Conservation (phyloP, 805 yeast genomes). For the Kuraishia hungarica region DNA sequence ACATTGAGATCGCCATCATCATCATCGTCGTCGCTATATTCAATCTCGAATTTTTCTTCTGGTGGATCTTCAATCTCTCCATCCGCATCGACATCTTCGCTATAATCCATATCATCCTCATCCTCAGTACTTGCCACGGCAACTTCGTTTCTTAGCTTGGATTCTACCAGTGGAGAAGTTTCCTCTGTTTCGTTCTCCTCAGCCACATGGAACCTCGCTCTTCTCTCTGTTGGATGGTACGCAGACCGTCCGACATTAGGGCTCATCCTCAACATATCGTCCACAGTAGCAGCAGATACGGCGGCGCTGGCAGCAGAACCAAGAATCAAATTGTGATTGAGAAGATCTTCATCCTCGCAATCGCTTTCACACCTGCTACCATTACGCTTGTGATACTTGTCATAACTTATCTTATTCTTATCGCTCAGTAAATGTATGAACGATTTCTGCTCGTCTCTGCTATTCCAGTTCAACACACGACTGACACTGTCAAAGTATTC, state of each 20-base stretch:
- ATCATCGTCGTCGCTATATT: constrained; percentile 17
- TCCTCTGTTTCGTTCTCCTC: background rate
- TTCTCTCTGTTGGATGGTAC: background rate
- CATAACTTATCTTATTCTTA: constrained; percentile 40
- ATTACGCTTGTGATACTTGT: constrained; percentile 13
- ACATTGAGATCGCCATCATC: constrained; percentile 8
- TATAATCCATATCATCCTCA: background rate
- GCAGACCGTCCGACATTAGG: constrained; percentile 10
- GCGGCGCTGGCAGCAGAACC: background rate
- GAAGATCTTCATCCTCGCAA: constrained; percentile 12
- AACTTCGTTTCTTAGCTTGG: background rate
- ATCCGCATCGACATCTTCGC: constrained; percentile 5
- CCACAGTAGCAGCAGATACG: background rate
- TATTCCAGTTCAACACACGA: constrained; percentile 89
- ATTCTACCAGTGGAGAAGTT: background rate
- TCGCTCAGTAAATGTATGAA: constrained; percentile 55
- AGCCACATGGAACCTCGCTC: background rate
- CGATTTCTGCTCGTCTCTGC: constrained; percentile 79
- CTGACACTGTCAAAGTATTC: constrained; percentile 82
- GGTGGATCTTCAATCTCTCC: background rate
- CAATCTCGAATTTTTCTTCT: constrained; percentile 21
- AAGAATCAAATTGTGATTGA: background rate
- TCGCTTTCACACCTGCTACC: constrained; percentile 12
- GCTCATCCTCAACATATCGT: constrained; percentile 1
- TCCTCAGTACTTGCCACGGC: background rate